Evolutionary conservation across 129 eudicot species (phyloP), one percentile per base, ranked within the genome.

Genomic region (Deinandra increscens): DNA sequence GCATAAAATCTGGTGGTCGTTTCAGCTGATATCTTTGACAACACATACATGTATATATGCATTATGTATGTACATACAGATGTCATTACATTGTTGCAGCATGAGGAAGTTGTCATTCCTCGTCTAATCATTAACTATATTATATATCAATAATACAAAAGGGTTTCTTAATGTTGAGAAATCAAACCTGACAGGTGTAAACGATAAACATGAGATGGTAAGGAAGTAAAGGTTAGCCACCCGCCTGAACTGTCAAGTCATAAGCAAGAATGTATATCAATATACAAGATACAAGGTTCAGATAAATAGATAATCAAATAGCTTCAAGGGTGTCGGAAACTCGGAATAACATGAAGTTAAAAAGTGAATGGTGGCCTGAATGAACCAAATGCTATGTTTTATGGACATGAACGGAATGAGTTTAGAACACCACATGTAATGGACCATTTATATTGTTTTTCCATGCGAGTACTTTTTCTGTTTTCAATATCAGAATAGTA

Each of bases 141-240:
- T 64, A 22, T 12, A 64, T 23, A 12, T 42, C 6, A 18, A n/a
- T 31, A 14, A 59, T 13, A 10, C 68, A 60, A 42, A 68, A 29
- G 38, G 46, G 29, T 14, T 69, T 60, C 29, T 12, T 56, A 43
- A 54, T 55, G 41, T 33, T 44, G 9, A 49, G 50, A 56, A 75
- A 33, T 34, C 81, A 75, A 81, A 93, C 98, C 98, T 93, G 71
- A 89, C 84, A 58, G 96, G 96, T 42, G 98, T 93, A 72, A 87
- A 89, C 26, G 97, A 93, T 79, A 89, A 83, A 65, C 91, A 85
- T 74, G 97, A 93, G 81, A 93, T 93, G 70, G 85, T 81, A 78
- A 89, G 96, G 75, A 93, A 93, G 87, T 93, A 93, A 46, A 86
- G 84, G 70, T 93, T 93, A 72, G 99, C 99, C 82, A 93, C 97